Evolutionary conservation across 1,284 basidiomycete species (phyloP).

Genomic region (Earliella scabrosa): DNA sequence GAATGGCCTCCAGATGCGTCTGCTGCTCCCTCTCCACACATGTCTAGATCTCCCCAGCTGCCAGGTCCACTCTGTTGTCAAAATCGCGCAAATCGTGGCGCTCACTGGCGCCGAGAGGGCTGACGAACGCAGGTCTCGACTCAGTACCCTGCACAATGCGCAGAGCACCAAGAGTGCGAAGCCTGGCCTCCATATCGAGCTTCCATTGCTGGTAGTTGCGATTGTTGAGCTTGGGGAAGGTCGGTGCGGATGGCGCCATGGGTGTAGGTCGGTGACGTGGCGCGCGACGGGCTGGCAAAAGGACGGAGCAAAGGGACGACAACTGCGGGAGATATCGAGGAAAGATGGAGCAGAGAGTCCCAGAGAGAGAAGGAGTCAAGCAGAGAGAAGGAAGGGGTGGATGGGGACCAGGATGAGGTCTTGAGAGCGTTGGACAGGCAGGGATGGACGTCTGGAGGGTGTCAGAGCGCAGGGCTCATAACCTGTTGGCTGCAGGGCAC

Average conservation of each 20-base stretch:
- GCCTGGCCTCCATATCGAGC: slow-evolving; percentile 10
- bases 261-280: not conserved
- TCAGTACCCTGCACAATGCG: not conserved
- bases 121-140: not conserved
- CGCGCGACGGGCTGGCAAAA: slow-evolving; percentile 13
- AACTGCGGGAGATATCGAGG: not conserved
- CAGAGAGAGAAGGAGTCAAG: not conserved
- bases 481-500: not conserved
- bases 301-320: not conserved
- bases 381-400: not conserved
- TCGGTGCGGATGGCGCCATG: not conserved
- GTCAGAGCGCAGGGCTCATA: not conserved
- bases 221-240: slow-evolving; percentile 5
- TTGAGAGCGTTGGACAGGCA: not conserved
- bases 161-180: slow-evolving; percentile 3
- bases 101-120: not conserved
- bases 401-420: not conserved
- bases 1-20: not conserved
- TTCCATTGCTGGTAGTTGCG: slow-evolving; percentile 9
- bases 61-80: not conserved
- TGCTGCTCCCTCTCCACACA: not conserved
- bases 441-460: not conserved
- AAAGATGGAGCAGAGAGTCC: not conserved
- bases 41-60: not conserved
- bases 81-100: not conserved